Evolutionary conservation across 192 early-diverging fungal species (phyloP), one percentile per base, ranked within the genome.

Genomic region (Backusella parvicylindrica): DNA sequence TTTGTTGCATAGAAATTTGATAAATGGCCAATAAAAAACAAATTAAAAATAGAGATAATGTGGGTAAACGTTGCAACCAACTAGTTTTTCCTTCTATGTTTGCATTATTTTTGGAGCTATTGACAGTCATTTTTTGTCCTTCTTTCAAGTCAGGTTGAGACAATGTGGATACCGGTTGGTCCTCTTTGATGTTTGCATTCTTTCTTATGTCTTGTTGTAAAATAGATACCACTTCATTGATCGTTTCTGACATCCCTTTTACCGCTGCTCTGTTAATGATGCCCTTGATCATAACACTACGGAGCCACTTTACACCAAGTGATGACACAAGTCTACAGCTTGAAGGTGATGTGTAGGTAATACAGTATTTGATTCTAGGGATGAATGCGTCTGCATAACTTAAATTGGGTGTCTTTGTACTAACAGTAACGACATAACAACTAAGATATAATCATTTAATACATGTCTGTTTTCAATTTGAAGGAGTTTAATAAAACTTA

Each of bases 321-420:
- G 82, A 81, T 60, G 86, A 87, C 0, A 74, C 38, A 23, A 94
- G 43, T 67, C 85, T 84, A 74, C 91, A 92, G 8, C 66, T 74
- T 16, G 66, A 83, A 36, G 82, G 82, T 1, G 77, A 73, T 4
- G 79, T 82, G 80, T 84, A 92, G 0, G 92, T 92, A 38, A 94
- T 92, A 70, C 93, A 94, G 72, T 85, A 91, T 33, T 87, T 83
- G 12, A 85, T 81, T 3, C 85, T 72, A 16, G 91, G 86, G 1
- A 86, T 79, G 77, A 94, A 94, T 9, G 85, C 83, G 78, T 94
- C 93, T 43, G 83, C 87, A 74, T 92, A 94, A 1, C 92, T 91
- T 66, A 93, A 66, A 18, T 84, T 79, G 2, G 89, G 86, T 18
- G 91, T 89, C 38, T 75, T 76, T 21, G 83, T 85, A 31, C 78